phyloP scores from a whole-genome alignment of 257 asterid genomes.

The Solanum bulbocastanum region DNA sequence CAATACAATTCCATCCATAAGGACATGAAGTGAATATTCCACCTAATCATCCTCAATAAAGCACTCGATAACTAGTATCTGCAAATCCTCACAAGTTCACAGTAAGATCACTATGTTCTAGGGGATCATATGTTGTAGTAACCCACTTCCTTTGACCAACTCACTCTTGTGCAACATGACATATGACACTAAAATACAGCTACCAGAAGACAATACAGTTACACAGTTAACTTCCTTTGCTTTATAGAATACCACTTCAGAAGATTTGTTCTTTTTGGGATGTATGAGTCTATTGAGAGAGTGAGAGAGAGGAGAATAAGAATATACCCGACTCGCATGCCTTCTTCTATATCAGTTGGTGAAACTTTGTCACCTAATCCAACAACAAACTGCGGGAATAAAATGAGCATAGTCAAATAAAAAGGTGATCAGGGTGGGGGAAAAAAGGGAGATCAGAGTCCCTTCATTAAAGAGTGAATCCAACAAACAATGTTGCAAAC shows the following conservation, averaged over 20 bases:
- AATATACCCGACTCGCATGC: slow-evolving; percentile 94
- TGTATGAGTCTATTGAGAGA: too few relatives aligned
- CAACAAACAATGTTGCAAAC: neutral
- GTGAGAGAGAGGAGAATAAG: neutral
- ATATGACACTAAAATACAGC: neutral
- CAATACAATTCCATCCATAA: neutral
- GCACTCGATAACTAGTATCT: neutral
- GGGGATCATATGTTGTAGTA: neutral
- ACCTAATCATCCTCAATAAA: neutral
- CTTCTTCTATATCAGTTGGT: slow-evolving; percentile 97
- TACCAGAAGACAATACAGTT: neutral
- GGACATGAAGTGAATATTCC: neutral
- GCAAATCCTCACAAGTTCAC: neutral
- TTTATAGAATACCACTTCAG: neutral
- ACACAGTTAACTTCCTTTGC: neutral
- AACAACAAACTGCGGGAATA: slow-evolving; percentile 69
- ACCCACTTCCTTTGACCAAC: neutral
- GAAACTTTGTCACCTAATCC: slow-evolving; percentile 96
- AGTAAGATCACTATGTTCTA: neutral
- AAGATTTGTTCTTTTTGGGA: neutral
- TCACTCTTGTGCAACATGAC: neutral
- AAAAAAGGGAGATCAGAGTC: slow-evolving; percentile 19
- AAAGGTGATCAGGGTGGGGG: slow-evolving; percentile 15
- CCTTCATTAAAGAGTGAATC: slow-evolving; percentile 4
- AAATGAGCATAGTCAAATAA: slow-evolving; percentile 4